Base-by-base conservation (phyloP, 108 stramenopile genomes). In the Nitzschia palea region DNA sequence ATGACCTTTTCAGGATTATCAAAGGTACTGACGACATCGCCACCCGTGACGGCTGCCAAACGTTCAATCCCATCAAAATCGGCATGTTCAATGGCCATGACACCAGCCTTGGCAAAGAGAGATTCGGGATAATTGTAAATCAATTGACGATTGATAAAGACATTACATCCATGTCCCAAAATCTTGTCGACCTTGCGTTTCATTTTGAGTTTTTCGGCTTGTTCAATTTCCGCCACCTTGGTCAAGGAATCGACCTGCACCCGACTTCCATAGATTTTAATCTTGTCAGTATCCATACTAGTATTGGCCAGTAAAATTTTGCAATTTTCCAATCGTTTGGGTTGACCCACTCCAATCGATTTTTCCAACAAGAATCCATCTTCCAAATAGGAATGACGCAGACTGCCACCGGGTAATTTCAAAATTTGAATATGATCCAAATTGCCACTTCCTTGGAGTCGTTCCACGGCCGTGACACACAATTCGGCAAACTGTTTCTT, bases 81-180 rank as follows among this genome's bases (percentile, higher is more conserved):
- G 28, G 99, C 99, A 80, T 99, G 99, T 82, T 99, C 99, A 71
- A 99, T 98, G 28, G 95, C 93, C 97, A 99, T 97, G 47, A 99
- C 80, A 0, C 95, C 95, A 6, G 84, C 78, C 47, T 97, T 95
- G 9, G 98, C 96, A 71, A 99, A 99, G 35, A 99, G 82, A 17
- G 83, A 83, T 77, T 98, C 98, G 4, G 99, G 98, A 66, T 94
- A 97, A 74, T 99, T 98, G 88, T 99, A 99, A 74, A 99, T 98
- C 52, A 99, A 83, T 79, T 99, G 99, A 34, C 99, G 84, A 79
- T 99, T 99, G 79, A 99, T 94, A 88, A 99, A 99, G 15, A 96
- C 96, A 79, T 96, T 98, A 82, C 95, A 91, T 3, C 97, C 97
- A 68, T 98, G 97, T 44, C 85, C 83, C 70, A 98, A 80, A 75